Evolutionary conservation across 2,329 filamentous ascomycete species (phyloP).

Genomic region (Aspergillus pseudotamarii): DNA sequence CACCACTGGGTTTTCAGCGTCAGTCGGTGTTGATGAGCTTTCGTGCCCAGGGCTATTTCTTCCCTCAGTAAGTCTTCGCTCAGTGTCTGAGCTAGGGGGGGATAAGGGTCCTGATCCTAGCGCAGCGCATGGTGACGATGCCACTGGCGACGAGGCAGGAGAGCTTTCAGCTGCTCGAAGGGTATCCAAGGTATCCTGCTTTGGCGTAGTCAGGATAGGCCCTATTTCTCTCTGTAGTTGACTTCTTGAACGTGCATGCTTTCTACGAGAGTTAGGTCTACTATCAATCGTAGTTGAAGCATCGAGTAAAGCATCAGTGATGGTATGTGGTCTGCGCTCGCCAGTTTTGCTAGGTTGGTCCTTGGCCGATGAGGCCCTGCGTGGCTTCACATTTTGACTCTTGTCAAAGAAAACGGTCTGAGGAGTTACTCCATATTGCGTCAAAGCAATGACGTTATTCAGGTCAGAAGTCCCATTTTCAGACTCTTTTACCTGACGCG

Average conservation of each 20-base stretch:
- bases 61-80: conserved; percentile 32
- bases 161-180: conserved; percentile 29
- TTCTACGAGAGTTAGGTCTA: conserved; percentile 51
- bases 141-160: conserved; percentile 34
- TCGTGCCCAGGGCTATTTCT: conserved; percentile 31
- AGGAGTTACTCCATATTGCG: conserved; percentile 74
- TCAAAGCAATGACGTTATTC: conserved; percentile 73
- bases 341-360: conserved; percentile 33
- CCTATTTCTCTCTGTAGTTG: conserved; percentile 41
- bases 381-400: conserved; percentile 56
- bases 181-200: conserved; percentile 25
- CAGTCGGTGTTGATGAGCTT: conserved; percentile 33
- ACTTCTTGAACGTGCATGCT: conserved; percentile 42
- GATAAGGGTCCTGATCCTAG: conserved; percentile 37
- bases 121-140: conserved; percentile 39
- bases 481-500: conserved; percentile 64
- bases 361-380: conserved; percentile 29
- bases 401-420: conserved; percentile 95
- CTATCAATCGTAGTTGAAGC: conserved; percentile 87
- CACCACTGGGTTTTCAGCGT: conserved; percentile 32
- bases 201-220: conserved; percentile 17
- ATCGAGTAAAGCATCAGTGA: conserved; percentile 87
- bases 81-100: conserved; percentile 36
- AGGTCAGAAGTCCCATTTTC: conserved; percentile 49
- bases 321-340: conserved; percentile 66